These are phyloP conservation scores for Curvularia lunata DNA, from an alignment of 2,329 filamentous ascomycete species.

Conservation along the genomic window DNA sequence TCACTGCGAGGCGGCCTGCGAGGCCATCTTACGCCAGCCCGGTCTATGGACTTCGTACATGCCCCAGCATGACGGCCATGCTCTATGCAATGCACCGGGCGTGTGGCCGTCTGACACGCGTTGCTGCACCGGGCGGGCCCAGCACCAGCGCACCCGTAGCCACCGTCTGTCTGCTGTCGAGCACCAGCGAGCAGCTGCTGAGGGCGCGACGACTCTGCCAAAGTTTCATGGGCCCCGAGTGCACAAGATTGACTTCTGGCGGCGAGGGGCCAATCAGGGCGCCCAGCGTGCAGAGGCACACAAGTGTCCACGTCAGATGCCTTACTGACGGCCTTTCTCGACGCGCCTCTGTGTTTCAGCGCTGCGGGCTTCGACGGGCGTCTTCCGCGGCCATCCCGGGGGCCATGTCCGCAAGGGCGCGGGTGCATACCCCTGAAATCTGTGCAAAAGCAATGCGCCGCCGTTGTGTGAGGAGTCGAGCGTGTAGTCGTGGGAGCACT, in stretches of 20 bases:
- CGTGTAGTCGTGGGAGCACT: background rate
- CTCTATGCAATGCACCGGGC: conserved; percentile 10
- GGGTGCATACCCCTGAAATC: conserved; percentile 20
- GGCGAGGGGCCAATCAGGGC: conserved; percentile 18
- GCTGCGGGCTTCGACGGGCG: conserved; percentile 20
- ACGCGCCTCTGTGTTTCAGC: conserved; percentile 45
- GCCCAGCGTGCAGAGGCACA: conserved; percentile 9
- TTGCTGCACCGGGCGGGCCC: background rate
- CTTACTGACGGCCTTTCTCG: conserved; percentile 26
- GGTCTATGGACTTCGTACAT: conserved; percentile 10
- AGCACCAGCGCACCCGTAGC: background rate
- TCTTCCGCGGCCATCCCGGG: conserved; percentile 30
- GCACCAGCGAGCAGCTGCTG: background rate
- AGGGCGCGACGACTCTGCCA: conserved; percentile 1
- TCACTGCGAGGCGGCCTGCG: conserved; percentile 14
- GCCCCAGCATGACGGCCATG: conserved; percentile 4
- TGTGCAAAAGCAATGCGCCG: conserved; percentile 21
- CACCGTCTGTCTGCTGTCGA: background rate
- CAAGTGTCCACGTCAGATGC: conserved; percentile 42
- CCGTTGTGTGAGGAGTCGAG: conserved; percentile 4
- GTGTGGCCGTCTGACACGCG: conserved; percentile 10
- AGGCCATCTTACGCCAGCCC: conserved; percentile 8
- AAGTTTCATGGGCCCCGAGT: conserved; percentile 19
- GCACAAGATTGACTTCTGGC: conserved; percentile 27
- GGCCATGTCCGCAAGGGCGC: conserved; percentile 15